Percentiles rank a stretch among this genome's conserved stretches.
Evolutionary conservation across 305 asterid genomes (phyloP).

Genomic region (Fraxinus xanthoxyloides): DNA sequence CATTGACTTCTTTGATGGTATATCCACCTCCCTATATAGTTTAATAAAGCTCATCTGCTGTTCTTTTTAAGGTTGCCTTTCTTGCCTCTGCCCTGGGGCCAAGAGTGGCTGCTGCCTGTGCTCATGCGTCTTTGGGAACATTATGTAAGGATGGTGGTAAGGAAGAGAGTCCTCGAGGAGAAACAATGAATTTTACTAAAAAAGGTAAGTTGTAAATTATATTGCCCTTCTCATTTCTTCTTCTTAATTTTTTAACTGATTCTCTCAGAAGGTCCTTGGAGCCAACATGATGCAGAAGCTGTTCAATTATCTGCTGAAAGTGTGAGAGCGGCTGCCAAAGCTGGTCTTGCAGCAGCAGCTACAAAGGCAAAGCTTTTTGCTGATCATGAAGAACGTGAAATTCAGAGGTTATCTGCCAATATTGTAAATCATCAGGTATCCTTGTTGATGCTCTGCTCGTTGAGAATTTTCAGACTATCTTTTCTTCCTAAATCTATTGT

Average conservation of each 20-base stretch:
- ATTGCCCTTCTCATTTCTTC: slow-evolving; percentile 3
- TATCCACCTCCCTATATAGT: neutral
- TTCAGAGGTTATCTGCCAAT: slow-evolving; percentile 93
- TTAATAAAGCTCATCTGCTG: slow-evolving; percentile 21
- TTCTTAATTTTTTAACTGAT: slow-evolving; percentile 18
- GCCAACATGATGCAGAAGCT: slow-evolving; percentile 48
- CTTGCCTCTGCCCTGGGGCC: slow-evolving; percentile 94
- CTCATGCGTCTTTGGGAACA: slow-evolving; percentile 81
- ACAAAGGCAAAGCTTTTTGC: slow-evolving; percentile 93
- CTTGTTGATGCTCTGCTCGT: slow-evolving; percentile 2
- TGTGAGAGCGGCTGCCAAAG: slow-evolving; percentile 74
- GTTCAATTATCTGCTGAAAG: slow-evolving; percentile 56
- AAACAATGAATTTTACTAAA: slow-evolving; percentile 31
- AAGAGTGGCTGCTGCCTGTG: slow-evolving; percentile 99
- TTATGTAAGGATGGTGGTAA: slow-evolving; percentile 55
- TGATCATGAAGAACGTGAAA: slow-evolving; percentile 98
- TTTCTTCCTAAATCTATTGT: slow-evolving; percentile 8
- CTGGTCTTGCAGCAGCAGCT: slow-evolving; percentile 92
- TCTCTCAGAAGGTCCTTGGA: slow-evolving; percentile 50
- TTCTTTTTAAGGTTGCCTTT: slow-evolving; percentile 78
- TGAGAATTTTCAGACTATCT: neutral
- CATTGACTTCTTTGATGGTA: neutral
- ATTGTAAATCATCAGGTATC: slow-evolving; percentile 88
- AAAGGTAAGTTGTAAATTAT: slow-evolving; percentile 34
- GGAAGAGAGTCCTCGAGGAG: slow-evolving; percentile 52